phyloP scores from a whole-genome alignment of 2,329 filamentous ascomycete species.

The Cryphonectria naterciae region DNA sequence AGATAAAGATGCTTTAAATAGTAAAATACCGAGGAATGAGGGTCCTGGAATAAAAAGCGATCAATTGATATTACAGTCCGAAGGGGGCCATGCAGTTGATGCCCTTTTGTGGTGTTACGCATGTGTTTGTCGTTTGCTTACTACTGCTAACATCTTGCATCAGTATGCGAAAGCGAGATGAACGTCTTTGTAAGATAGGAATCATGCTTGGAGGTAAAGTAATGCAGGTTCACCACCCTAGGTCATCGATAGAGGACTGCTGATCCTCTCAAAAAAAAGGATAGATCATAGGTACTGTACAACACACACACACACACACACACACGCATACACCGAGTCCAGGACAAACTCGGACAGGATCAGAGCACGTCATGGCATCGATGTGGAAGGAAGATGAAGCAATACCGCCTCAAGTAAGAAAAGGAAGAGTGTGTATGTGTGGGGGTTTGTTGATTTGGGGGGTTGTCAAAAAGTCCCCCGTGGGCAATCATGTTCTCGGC shows the following conservation, averaged over 20 bases:
- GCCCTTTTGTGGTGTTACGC: not conserved
- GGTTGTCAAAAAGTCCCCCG: not conserved
- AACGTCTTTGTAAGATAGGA: too few relatives aligned
- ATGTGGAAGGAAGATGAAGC: not conserved
- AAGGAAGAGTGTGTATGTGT: not conserved
- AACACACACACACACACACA: not conserved
- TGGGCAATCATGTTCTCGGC: not conserved
- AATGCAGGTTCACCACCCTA: too few relatives aligned
- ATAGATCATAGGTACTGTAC: not conserved
- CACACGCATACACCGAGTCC: not conserved
- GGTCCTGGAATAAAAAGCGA: not conserved
- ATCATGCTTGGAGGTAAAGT: too few relatives aligned
- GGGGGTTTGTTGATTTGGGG: not conserved
- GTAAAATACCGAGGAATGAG: not conserved
- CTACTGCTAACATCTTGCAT: not conserved
- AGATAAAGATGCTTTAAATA: not conserved
- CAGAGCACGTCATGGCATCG: slow-evolving; percentile 1
- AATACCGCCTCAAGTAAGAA: not conserved
- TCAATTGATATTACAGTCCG: not conserved
- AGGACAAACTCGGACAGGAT: not conserved
- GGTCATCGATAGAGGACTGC: too few relatives aligned
- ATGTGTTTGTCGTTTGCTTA: not conserved
- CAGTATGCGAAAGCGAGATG: too few relatives aligned
- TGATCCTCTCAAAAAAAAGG: too few relatives aligned
- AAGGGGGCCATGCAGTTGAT: not conserved